Percentiles rank a stretch among this genome's conserved stretches.
Evolutionary conservation across 768 basidiomycete species (phyloP).

Genomic region (Suillus brevipes): DNA sequence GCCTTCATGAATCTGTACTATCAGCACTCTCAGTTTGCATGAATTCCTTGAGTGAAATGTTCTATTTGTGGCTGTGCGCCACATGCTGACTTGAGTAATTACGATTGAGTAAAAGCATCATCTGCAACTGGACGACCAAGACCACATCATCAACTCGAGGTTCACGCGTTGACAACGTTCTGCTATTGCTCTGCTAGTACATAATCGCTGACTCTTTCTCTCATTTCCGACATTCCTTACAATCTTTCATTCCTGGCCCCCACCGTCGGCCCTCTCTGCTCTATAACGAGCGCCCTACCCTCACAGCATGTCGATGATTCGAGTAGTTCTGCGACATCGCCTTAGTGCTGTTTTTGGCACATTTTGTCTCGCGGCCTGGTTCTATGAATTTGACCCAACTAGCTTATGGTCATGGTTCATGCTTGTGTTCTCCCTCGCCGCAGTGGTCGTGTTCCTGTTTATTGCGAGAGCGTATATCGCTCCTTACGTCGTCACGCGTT

Average conservation of each 20-base stretch:
- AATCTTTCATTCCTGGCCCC: background rate
- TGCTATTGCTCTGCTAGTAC: background rate
- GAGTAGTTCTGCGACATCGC: slow-evolving; percentile 2
- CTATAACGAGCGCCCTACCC: background rate
- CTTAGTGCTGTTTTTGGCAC: background rate
- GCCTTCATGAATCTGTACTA: slow-evolving; percentile 12
- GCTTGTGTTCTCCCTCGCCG: slow-evolving; percentile 49
- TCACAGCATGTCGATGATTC: background rate
- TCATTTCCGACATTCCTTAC: slow-evolving; percentile 6
- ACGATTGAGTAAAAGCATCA: background rate
- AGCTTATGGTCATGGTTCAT: slow-evolving; percentile 37
- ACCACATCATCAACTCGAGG: slow-evolving; percentile 2
- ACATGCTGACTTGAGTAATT: background rate
- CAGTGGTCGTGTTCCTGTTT: slow-evolving; percentile 54
- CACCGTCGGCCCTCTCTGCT: background rate
- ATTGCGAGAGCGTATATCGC: slow-evolving; percentile 65
- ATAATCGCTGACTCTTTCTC: slow-evolving; percentile 1
- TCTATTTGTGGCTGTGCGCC: background rate
- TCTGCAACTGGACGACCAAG: background rate
- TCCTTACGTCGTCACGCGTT: slow-evolving; percentile 59
- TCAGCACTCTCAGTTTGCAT: slow-evolving; percentile 7
- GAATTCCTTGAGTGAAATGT: background rate
- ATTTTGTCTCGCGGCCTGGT: background rate
- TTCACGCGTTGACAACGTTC: background rate
- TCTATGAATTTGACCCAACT: slow-evolving; percentile 5